Evolutionary conservation across 139 green algal species (phyloP), one percentile per base, ranked within the genome.

Genomic region (Ettlia oleoabundans): DNA sequence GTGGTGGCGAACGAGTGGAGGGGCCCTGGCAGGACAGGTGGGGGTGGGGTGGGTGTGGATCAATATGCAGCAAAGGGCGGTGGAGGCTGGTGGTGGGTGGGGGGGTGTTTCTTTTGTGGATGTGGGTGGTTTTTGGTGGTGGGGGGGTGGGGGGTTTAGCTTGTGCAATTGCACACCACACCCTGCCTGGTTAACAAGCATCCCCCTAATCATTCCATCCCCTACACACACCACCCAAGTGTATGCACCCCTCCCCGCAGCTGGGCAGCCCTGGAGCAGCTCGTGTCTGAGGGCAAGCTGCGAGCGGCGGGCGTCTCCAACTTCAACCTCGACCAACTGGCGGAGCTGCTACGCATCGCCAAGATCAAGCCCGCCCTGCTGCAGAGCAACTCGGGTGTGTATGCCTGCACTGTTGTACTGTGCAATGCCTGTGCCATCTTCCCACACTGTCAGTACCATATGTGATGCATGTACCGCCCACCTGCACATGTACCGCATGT

Each of bases 291-390:
- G 33, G 82, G 85, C 10, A 77, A 75, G 52, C 81, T 89, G 40
- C 86, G 90, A 0, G 86, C 88, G n/a, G 92, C 95, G n/a, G 93
- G 93, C 22, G 91, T 96, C 10, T 93, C 85, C 84, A 97, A 97
- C 83, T 97, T 97, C 84, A 77, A 89, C 26, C 19, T 92, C 2
- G 38, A 78, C 8, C 76, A 97, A 81, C 77, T 97, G 74, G 10
- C 37, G 21, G 76, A 90, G 89, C 88, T 97, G 75, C 75, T 94
- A 64, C 47, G 62, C 2, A 69, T 89, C 2, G 89, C 93, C 0
- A 61, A 65, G 33, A 81, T 96, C 21, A 89, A 87, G 72, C 92
- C 92, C 3, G 84, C 89, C 18, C 84, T 96, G 41, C 81, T 97
- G 66, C 90, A 95, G 86, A 74, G 76, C 18, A 82, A 90, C 78